Base-by-base conservation (phyloP, 202 grass and related monocot genomes). In the Cymbopogon flexuosus region DNA sequence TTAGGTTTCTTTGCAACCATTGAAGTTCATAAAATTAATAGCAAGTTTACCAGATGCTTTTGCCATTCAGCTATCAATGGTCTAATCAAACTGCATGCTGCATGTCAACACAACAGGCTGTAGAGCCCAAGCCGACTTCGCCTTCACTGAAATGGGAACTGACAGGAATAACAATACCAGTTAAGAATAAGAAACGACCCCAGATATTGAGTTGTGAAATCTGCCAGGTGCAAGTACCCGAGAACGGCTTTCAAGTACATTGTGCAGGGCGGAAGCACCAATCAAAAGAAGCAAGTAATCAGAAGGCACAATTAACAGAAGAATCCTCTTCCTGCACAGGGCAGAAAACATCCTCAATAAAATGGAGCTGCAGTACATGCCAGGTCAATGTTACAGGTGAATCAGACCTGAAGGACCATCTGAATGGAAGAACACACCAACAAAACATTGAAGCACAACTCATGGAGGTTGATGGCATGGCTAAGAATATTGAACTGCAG, bases 141-240 rank as follows among this genome's bases (percentile, higher is more conserved):
- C 43, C 65, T 27, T 62, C 10, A 18, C 43, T 57, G 58, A 82
- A 78, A 30, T 83, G 79, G 79, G 18, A 71, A 56, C 18, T 71
- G 10, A 57, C 69, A 67, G 84, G 68, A 59, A 74, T 85, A 74
- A 85, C 61, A 56, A 21, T 85, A 36, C 27, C 65, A 57, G 79
- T 87, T 57, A 82, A 78, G 79, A 87, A 39, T 57, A 82, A 78
- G 79, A 87, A 39, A 22, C 57, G 0, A 36, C 31, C 3, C 16
- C 31, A 6, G 43, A 75, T 10, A 69, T 63, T 63, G 79, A 58
- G 1, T 29, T 87, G 79, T 39, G 8, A 29, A 10, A 6, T 83
- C 14, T 87, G 85, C 36, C 43, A 87, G 66, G 79, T 83, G 13
- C 12, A 36, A 22, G 47, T 19, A 47, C 22, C 24, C 24, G 79